Base-by-base conservation (phyloP, 169 alveolate genomes). In the Eimeria tenella region DNA sequence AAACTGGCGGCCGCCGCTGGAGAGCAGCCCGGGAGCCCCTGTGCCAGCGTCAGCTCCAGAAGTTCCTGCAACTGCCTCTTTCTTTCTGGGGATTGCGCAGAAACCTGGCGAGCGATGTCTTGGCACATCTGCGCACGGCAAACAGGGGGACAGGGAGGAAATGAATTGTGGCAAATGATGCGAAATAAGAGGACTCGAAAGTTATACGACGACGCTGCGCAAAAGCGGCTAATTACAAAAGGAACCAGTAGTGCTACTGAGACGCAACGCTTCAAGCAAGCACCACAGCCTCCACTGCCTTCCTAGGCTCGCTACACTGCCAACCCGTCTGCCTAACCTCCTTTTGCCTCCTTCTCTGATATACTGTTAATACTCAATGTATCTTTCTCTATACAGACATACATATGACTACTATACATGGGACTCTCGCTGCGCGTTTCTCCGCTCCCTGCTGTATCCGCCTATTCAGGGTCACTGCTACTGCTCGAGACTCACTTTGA, bases 1-100 rank as follows among this genome's bases (percentile, higher is more conserved):
- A 68, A 8, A 10, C 56, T 73, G 0, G 52, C 83, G 8, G 83
- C 83, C n/a, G 52, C 52, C 23, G 83, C 83, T 73, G 83, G n/a
- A 42, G 83, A 15, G 83, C 52, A 42, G 19, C 56, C 56, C 13
- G 83, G 60, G n/a, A 73, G 8, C 19, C 60, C n/a, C 15, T 11
- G 55, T n/a, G 56, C 52, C 15, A 73, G 83, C 10, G 83, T 10
- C 83, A 23, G 15, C 56, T 73, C 83, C 21, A 73, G 56, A 7
- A 73, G 56, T 7, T 23, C 13, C 56, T 23, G 19, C 56, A 73
- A 7, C n/a, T 11, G 83, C 7, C 50, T 25, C 52, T 7, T 11
- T 25, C 83, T 49, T 8, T 21, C 52, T 11, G 60, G 60, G 25
- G 60, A 7, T 10, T 25, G 58, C 8, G 31, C 15, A 8, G 19